Conservation (phyloP, 805 yeast species). For the Yamadazyma sp. region DNA sequence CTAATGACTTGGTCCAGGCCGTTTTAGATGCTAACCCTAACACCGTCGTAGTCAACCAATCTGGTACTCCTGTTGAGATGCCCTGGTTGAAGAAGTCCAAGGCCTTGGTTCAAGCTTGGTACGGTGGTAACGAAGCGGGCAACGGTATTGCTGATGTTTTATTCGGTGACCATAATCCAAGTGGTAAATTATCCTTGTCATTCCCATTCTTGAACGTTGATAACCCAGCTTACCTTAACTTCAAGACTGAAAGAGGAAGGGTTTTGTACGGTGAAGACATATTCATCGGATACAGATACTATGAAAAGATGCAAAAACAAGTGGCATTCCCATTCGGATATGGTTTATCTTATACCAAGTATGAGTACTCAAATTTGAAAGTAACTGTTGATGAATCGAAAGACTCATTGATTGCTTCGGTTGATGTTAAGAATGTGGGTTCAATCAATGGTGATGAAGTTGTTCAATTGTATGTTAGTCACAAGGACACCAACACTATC, state of each 20-base stretch:
- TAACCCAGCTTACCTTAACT: conserved; percentile 33
- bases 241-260: conserved; percentile 30
- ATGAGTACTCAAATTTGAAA: conserved; percentile 39
- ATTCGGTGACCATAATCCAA: conserved; percentile 59
- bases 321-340: conserved; percentile 62
- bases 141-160: conserved; percentile 60
- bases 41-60: conserved; percentile 34
- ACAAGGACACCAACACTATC: conserved; percentile 35
- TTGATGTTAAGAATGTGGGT: conserved; percentile 52
- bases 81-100: conserved; percentile 29
- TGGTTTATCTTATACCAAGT: conserved; percentile 60
- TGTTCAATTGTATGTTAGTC: conserved; percentile 53
- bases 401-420: conserved; percentile 32
- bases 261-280: conserved; percentile 58
- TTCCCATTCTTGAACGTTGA: conserved; percentile 26
- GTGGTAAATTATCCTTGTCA: conserved; percentile 42
- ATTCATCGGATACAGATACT: conserved; percentile 62
- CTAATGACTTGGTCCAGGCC: conserved; percentile 24
- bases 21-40: conserved; percentile 30
- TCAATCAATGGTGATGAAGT: conserved; percentile 50
- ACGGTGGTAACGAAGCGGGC: conserved; percentile 55
- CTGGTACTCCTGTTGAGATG: conserved; percentile 35
- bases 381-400: conserved; percentile 24
- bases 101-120: conserved; percentile 34
- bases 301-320: conserved; percentile 49